Evolutionary conservation across 148 eudicot species (phyloP), one percentile per base, ranked within the genome.

Genomic region (Nepenthes mirabilis): DNA sequence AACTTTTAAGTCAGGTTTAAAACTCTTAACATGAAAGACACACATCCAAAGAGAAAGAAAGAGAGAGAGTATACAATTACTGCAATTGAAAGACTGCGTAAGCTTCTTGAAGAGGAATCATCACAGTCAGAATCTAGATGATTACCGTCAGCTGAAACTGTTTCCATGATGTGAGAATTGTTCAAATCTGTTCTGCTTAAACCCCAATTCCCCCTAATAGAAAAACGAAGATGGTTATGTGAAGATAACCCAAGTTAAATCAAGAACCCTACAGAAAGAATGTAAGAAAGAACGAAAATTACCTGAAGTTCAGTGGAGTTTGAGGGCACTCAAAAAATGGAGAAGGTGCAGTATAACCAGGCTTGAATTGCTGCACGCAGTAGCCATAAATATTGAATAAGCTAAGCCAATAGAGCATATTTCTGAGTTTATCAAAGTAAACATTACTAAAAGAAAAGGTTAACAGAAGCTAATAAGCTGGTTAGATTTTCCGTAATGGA

Each of bases 301-400:
- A 83, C 96, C 93, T 83, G 60, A 81, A 72, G 70, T 74, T 79
- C 74, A 78, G 56, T 12, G 83, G 83, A 57, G 76, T 64, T 9
- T 77, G 62, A 47, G 80, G 64, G 54, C 61, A 69, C 23, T 75
- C 84, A 50, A 77, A 77, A 37, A 81, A 59, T 47, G 80, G 87
- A 47, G 96, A 71, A 62, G 90, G 96, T 13, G 82, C 82, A 57
- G 80, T 75, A 72, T 89, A 89, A 52, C 77, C 93, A 45, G 87
- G 85, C 78, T 68, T 72, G 68, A 72, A 89, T 48, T 55, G 74
- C 93, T 89, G 79, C 65, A 72, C 40, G 47, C 14, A 37, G 36
- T 40, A 37, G 6, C 33, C 34, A 14, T 54, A 12, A 23, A 33
- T 52, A 23, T 14, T 49, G 33, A 52, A 14, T 49, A 63, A 36